Percentiles rank a stretch among this genome's conserved stretches.
Conservation (phyloP, 257 asterid genomes). For the Capsicum chinense region DNA sequence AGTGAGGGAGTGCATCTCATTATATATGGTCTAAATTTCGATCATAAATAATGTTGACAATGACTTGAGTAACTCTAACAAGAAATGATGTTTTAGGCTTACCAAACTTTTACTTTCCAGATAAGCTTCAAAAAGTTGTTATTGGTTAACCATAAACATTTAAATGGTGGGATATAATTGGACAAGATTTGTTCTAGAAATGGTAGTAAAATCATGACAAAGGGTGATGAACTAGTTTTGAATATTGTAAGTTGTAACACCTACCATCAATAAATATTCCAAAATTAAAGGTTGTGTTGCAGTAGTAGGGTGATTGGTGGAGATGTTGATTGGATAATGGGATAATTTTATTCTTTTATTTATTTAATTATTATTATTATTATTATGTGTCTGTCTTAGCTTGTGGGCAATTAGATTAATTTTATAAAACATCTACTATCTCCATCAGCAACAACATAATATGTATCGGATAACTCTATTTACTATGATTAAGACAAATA, state of each 20-base stretch:
- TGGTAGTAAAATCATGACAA: slow-evolving; percentile 11
- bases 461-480: too few relatives aligned
- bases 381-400: rapidly evolving
- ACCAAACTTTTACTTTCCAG: slow-evolving; percentile 22
- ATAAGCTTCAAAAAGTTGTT: background rate
- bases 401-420: background rate
- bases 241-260: background rate
- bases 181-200: background rate
- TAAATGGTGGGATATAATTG: slow-evolving; percentile 15
- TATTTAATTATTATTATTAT: background rate
- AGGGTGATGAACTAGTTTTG: slow-evolving; percentile 15
- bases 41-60: background rate
- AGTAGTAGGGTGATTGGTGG: background rate
- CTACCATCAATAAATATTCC: slow-evolving; percentile 13
- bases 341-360: background rate
- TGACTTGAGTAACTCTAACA: slow-evolving; percentile 5
- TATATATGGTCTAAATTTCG: background rate
- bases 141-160: slow-evolving; percentile 23
- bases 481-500: too few relatives aligned
- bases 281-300: background rate
- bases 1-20: background rate
- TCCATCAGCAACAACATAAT: too few relatives aligned
- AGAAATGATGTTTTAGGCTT: slow-evolving; percentile 14
- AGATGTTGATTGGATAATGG: background rate
- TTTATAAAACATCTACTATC: background rate